Evolutionary conservation across 2,329 filamentous ascomycete species (phyloP).

Genomic region (Teratosphaeria gauchensis): DNA sequence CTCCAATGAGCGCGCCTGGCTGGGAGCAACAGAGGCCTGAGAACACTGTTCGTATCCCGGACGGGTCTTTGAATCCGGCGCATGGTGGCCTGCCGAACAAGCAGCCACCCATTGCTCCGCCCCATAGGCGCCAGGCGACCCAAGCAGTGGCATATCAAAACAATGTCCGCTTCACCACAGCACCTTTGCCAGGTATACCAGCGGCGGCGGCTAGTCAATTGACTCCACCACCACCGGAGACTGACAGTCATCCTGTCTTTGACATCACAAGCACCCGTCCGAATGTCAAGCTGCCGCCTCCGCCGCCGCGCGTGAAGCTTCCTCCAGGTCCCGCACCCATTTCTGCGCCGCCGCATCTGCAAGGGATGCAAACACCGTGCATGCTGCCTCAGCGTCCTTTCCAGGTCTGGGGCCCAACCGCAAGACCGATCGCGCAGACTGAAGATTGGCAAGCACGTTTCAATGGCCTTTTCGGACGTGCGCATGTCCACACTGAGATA

Average conservation of each 20-base stretch:
- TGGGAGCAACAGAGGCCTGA: slow-evolving; percentile 7
- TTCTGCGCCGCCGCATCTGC: slow-evolving; percentile 29
- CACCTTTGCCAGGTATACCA: slow-evolving; percentile 14
- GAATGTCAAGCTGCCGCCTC: slow-evolving; percentile 59
- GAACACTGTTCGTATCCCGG: slow-evolving; percentile 26
- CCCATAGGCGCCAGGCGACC: slow-evolving; percentile 9
- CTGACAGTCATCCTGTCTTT: slow-evolving; percentile 62
- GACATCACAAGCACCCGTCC: slow-evolving; percentile 57
- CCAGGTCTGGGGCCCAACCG: slow-evolving; percentile 29
- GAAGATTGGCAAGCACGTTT: slow-evolving; percentile 72
- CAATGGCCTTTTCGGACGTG: slow-evolving; percentile 64
- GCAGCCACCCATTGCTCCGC: slow-evolving; percentile 22
- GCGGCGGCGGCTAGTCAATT: slow-evolving; percentile 13
- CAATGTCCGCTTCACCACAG: slow-evolving; percentile 11
- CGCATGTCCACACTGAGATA: slow-evolving; percentile 34
- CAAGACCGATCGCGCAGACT: slow-evolving; percentile 36
- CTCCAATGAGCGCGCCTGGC: slow-evolving; percentile 13
- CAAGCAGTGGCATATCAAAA: slow-evolving; percentile 11
- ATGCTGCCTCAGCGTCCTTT: slow-evolving; percentile 31
- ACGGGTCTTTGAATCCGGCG: slow-evolving; percentile 21
- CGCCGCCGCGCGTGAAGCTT: slow-evolving; percentile 69
- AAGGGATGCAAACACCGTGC: slow-evolving; percentile 26
- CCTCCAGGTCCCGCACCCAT: slow-evolving; percentile 45
- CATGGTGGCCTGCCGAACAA: slow-evolving; percentile 14
- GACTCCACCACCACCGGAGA: slow-evolving; percentile 58